A percentile compares a stretch with the other conserved stretches of the same genome.
These are phyloP conservation scores for Kregervanrija delftensis DNA, from an alignment of 805 yeast genomes.

Conservation along the genomic window DNA sequence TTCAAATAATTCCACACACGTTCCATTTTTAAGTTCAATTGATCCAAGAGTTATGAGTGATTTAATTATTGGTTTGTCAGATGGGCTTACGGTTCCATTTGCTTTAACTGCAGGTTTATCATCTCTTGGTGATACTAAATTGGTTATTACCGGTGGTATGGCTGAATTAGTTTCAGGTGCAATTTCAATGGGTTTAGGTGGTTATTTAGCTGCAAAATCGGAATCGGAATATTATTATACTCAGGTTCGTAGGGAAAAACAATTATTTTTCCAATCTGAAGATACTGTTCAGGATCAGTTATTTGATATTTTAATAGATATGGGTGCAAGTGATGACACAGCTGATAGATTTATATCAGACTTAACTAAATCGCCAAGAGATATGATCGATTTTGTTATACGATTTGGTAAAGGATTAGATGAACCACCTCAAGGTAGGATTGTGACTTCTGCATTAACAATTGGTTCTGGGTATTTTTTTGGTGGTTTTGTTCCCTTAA, in stretches of 20 bases:
- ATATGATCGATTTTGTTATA: slow-evolving; percentile 80
- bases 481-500: slow-evolving; percentile 87
- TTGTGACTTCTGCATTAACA: slow-evolving; percentile 79
- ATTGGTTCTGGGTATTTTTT: slow-evolving; percentile 84
- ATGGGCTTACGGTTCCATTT: slow-evolving; percentile 97
- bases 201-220: slow-evolving; percentile 88
- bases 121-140: slow-evolving; percentile 78
- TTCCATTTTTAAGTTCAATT: slow-evolving; percentile 40
- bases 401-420: slow-evolving; percentile 89
- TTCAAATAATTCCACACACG: background rate
- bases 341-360: slow-evolving; percentile 69
- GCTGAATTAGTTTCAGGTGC: slow-evolving; percentile 97
- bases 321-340: slow-evolving; percentile 67
- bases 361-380: slow-evolving; percentile 68
- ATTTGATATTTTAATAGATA: slow-evolving; percentile 72
- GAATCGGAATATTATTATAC: slow-evolving; percentile 71
- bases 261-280: slow-evolving; percentile 56
- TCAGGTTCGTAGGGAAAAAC: slow-evolving; percentile 66
- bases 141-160: slow-evolving; percentile 96
- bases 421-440: slow-evolving; percentile 91
- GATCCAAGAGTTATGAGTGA: slow-evolving; percentile 95
- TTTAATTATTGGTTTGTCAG: slow-evolving; percentile 86
- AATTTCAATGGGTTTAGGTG: slow-evolving; percentile 96
- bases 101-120: slow-evolving; percentile 96
- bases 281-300: slow-evolving; percentile 68